A percentile compares a stretch with the other conserved stretches of the same genome.
phyloP scores from a whole-genome alignment of 306 rosid genomes.

The Biancaea sappan region DNA sequence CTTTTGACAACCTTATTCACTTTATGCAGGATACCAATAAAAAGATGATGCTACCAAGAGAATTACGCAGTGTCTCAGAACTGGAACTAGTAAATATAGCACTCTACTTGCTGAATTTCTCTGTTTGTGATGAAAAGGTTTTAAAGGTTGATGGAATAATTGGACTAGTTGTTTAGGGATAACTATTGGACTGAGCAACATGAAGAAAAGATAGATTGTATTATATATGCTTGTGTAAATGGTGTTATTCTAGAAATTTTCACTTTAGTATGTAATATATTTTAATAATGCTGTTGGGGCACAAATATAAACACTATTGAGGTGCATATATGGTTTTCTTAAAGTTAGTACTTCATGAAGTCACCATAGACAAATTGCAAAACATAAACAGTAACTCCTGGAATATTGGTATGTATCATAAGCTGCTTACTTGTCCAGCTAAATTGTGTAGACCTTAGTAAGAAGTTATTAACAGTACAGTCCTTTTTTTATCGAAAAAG shows the following conservation, averaged over 20 bases:
- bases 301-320: not conserved
- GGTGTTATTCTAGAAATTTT: not conserved
- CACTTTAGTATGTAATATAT: not conserved
- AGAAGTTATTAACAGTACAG: too few species aligned
- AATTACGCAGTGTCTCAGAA: slow-evolving; percentile 66
- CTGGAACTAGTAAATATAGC: slow-evolving; percentile 78
- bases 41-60: slow-evolving; percentile 81
- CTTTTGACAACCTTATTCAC: slow-evolving; percentile 29
- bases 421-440: not conserved
- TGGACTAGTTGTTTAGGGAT: not conserved
- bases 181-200: not conserved
- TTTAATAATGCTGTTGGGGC: not conserved
- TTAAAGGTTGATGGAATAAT: slow-evolving; percentile 25
- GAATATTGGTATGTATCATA: not conserved
- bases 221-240: not conserved
- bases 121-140: slow-evolving; percentile 16
- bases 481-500: too few species aligned
- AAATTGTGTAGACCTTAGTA: not conserved
- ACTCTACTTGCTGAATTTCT: slow-evolving; percentile 24
- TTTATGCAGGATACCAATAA: slow-evolving; percentile 80
- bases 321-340: not conserved
- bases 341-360: not conserved
- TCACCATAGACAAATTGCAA: not conserved
- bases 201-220: not conserved
- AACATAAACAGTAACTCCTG: not conserved